A percentile compares a stretch with the other conserved stretches of the same genome.
Evolutionary conservation across 345 rosid genomes (phyloP).

Genomic region (Carallia pectinifolia): DNA sequence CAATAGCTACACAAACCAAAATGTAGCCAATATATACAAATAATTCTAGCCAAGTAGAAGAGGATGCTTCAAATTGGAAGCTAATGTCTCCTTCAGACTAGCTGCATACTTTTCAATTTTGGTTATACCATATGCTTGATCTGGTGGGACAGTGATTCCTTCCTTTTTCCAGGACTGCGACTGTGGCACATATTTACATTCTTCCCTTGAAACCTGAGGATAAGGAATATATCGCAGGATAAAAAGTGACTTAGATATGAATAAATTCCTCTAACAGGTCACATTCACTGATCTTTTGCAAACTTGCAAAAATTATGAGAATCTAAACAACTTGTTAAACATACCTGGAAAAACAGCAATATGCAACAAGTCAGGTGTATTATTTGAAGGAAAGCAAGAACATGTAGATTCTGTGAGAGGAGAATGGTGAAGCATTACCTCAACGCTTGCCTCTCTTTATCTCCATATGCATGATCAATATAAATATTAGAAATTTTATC

Average conservation of each 20-base stretch:
- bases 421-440: not conserved
- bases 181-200: not conserved
- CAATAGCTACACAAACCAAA: too few relatives aligned
- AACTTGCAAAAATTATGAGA: not conserved
- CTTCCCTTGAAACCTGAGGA: not conserved
- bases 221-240: conserved; percentile 1
- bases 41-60: too few relatives aligned
- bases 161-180: conserved; percentile 3
- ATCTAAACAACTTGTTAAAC: not conserved
- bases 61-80: too few relatives aligned
- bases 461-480: not conserved
- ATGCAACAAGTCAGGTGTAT: too few relatives aligned
- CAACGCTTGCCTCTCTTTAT: too few relatives aligned
- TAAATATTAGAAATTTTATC: not conserved
- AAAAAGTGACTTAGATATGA: conserved; percentile 13
- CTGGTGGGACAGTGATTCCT: conserved; percentile 1
- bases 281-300: not conserved
- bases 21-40: too few relatives aligned
- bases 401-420: not conserved
- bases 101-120: too few relatives aligned
- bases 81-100: too few relatives aligned
- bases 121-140: not conserved
- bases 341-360: not conserved
- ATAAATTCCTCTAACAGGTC: conserved; percentile 2
- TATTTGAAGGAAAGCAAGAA: not conserved